Evolutionary conservation across 1,139 yeast genomes (phyloP).

Genomic region (Blastobotrys petasosporus): DNA sequence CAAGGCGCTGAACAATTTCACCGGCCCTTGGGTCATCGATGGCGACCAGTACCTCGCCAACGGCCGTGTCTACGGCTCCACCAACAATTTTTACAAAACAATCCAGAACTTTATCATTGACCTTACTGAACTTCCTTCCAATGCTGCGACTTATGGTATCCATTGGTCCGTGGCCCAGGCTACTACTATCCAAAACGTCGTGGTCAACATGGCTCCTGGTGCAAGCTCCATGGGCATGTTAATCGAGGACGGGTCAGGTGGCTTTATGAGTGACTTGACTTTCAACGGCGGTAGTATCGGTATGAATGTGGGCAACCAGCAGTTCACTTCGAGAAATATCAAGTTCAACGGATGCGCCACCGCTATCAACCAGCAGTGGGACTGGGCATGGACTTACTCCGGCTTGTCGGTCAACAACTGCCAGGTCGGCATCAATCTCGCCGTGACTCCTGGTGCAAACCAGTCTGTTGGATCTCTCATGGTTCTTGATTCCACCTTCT

Average conservation of each 20-base stretch:
- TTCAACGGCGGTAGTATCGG: conserved; percentile 14
- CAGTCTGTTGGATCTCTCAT: background rate
- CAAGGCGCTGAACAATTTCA: conserved; percentile 10
- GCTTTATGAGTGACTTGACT: conserved; percentile 13
- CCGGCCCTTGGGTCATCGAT: conserved; percentile 7
- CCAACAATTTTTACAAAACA: conserved; percentile 13
- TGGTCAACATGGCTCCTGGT: conserved; percentile 11
- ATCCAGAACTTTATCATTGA: conserved; percentile 13
- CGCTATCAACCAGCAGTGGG: conserved; percentile 10
- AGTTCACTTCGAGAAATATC: conserved; percentile 11
- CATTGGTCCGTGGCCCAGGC: conserved; percentile 17
- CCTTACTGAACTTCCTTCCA: conserved; percentile 5
- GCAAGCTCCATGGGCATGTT: conserved; percentile 12
- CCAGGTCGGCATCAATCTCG: conserved; percentile 8
- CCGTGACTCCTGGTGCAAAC: background rate
- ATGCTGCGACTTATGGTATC: conserved; percentile 4
- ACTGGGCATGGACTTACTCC: conserved; percentile 13
- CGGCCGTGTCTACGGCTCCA: conserved; percentile 7
- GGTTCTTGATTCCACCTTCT: background rate
- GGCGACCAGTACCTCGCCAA: conserved; percentile 3
- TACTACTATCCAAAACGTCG: conserved; percentile 11
- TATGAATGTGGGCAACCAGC: conserved; percentile 16
- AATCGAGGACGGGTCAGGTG: conserved; percentile 15
- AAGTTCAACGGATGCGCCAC: conserved; percentile 12
- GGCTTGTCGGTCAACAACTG: conserved; percentile 11